Base-by-base conservation (phyloP, 768 basidiomycete species). In the Suillus fuscotomentosus region DNA sequence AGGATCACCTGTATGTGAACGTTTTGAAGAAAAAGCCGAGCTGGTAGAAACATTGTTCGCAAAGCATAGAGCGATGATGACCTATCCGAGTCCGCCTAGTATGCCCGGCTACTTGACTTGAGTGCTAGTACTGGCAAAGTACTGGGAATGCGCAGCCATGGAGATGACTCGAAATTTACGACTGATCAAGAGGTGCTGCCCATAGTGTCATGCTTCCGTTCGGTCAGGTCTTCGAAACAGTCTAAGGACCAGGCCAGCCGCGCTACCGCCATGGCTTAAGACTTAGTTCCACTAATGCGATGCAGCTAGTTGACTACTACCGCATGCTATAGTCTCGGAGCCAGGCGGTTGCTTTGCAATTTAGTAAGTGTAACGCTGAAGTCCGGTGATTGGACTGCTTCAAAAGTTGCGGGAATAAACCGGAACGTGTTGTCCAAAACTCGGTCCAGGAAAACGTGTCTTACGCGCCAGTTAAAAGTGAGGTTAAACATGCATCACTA, bases 1-100 rank as follows among this genome's bases (percentile, higher is more conserved):
- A 90, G 92, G 91, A n/a, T 93, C 84, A 43, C 92, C 91, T 0
- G 89, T 81, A 70, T 90, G 89, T 63, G 86, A 85, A 38, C 84
- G 84, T 72, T 90, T 92, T 27, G 87, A 87, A 34, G 31, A 34
- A 31, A 53, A 53, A 9, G 51, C 9, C 31, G 17, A 17, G 31
- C 31, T 31, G 17, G 31, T 20, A 6, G 31, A 2, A 34, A 13
- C 11, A 9, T 54, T n/a, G 20, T n/a, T n/a, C 5, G 10, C 31
- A 20, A 54, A 54, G 20, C 13, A 34, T n/a, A 7, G 13, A 24
- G 22, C 51, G 17, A 20, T 51, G 50, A 24, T 17, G 14, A 15
- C 14, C 50, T 47, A 48, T n/a, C 31, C 42, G 7, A n/a, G 36
- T 45, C 43, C 8, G 20, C 20, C 20, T 4, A 1, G 45, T 3